A percentile compares a stretch with the other conserved stretches of the same genome.
phyloP scores from a whole-genome alignment of 75 land plant genomes.

The Cryptomeria japonica region DNA sequence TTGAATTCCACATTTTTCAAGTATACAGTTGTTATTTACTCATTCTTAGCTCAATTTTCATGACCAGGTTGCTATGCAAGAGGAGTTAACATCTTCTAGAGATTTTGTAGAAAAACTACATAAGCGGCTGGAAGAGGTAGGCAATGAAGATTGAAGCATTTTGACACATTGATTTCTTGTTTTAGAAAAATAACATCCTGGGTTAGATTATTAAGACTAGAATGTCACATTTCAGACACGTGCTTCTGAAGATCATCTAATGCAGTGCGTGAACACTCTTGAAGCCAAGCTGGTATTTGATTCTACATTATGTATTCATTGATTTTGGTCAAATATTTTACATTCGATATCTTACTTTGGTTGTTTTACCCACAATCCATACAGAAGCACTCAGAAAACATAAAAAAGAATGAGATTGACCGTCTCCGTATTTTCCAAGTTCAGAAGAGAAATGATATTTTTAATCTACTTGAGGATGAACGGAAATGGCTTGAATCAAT shows the following conservation, averaged over 20 bases:
- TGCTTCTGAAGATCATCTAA: conserved; percentile 56
- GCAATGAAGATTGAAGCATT: not conserved
- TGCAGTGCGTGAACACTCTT: conserved; percentile 36
- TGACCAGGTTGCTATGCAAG: conserved; percentile 56
- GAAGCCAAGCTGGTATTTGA: conserved; percentile 47
- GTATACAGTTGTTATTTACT: not conserved
- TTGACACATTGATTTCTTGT: not conserved
- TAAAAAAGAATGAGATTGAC: conserved; percentile 23
- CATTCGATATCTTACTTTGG: not conserved
- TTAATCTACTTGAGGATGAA: conserved; percentile 16
- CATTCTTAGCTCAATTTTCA: not conserved
- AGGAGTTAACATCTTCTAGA: conserved; percentile 37
- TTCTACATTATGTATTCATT: not conserved
- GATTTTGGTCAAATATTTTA: not conserved
- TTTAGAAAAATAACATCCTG: not conserved
- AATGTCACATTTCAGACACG: conserved; percentile 34
- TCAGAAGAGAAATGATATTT: conserved; percentile 34
- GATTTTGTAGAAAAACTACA: conserved; percentile 42
- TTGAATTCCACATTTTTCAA: too few species aligned
- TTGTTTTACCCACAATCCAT: not conserved
- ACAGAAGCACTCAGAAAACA: conserved; percentile 30
- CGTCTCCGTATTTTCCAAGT: conserved; percentile 25
- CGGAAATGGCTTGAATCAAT: conserved; percentile 7
- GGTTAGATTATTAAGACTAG: not conserved
- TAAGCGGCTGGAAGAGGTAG: conserved; percentile 53